Conservation (phyloP, 345 rosid species). For the Laguncularia racemosa region DNA sequence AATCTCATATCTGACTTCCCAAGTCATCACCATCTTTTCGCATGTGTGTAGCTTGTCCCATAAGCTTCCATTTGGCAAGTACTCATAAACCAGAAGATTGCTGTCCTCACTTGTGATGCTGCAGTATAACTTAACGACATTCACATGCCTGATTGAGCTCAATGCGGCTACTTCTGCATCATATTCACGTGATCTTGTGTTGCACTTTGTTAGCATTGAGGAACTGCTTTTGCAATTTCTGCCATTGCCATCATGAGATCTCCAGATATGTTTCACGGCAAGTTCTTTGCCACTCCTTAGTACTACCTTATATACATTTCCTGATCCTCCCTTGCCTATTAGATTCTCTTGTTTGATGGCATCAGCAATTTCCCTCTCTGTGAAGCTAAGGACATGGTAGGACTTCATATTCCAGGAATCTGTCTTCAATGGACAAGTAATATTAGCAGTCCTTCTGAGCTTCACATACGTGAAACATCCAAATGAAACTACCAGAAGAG, state of each 20-base stretch:
- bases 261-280: constrained; percentile 82
- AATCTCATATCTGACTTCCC: constrained; percentile 60
- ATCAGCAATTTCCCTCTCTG: constrained; percentile 56
- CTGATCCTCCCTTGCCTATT: constrained; percentile 86
- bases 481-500: constrained; percentile 26
- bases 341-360: constrained; percentile 53
- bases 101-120: constrained; percentile 87
- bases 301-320: constrained; percentile 70
- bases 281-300: constrained; percentile 47
- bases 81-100: constrained; percentile 81
- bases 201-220: constrained; percentile 31
- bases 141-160: constrained; percentile 74
- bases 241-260: constrained; percentile 6
- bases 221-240: constrained; percentile 36
- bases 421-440: constrained; percentile 20
- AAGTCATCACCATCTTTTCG: constrained; percentile 40
- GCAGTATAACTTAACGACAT: constrained; percentile 77
- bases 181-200: constrained; percentile 30
- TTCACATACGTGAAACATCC: constrained; percentile 21
- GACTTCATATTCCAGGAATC: constrained; percentile 64
- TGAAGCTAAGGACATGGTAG: constrained; percentile 42
- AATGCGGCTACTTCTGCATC: constrained; percentile 66
- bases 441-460: too few relatives aligned
- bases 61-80: constrained; percentile 70
- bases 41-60: constrained; percentile 75